A percentile compares a stretch with the other conserved stretches of the same genome.
Conservation (phyloP, 768 basidiomycete genomes). For the Rhizopogon sp. region DNA sequence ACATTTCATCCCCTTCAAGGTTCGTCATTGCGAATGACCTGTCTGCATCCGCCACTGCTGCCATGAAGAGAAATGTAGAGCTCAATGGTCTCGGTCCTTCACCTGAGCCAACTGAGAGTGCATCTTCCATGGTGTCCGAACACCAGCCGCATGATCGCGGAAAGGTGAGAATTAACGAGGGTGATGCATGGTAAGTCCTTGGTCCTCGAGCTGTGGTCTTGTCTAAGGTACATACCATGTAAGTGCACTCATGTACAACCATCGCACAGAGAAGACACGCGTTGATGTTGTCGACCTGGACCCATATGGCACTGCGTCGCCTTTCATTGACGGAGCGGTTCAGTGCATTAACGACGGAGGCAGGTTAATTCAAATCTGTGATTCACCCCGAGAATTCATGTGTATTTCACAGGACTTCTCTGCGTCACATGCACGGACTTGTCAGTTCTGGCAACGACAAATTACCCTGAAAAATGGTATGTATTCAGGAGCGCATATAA, state of each 20-base stretch:
- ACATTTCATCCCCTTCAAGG: slow-evolving; percentile 53
- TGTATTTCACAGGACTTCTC: slow-evolving; percentile 59
- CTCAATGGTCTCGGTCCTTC: slow-evolving; percentile 64
- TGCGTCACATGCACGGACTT: slow-evolving; percentile 97
- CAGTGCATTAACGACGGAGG: slow-evolving; percentile 88
- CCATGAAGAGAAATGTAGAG: slow-evolving; percentile 82
- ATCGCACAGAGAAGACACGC: slow-evolving; percentile 63
- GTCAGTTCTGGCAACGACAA: slow-evolving; percentile 86
- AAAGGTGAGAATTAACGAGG: slow-evolving; percentile 81
- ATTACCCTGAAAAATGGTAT: slow-evolving; percentile 97
- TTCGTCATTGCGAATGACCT: slow-evolving; percentile 94
- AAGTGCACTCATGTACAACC: slow-evolving; percentile 88
- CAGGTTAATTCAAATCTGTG: slow-evolving; percentile 24
- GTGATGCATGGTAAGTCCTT: slow-evolving; percentile 80
- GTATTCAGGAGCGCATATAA: not conserved
- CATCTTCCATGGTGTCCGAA: slow-evolving; percentile 4
- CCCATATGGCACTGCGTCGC: slow-evolving; percentile 95
- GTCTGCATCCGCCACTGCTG: slow-evolving; percentile 73
- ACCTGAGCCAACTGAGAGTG: slow-evolving; percentile 18
- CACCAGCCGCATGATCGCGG: slow-evolving; percentile 24
- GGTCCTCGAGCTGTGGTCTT: not conserved
- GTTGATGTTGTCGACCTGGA: slow-evolving; percentile 98
- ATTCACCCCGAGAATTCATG: not conserved
- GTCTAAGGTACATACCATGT: not conserved
- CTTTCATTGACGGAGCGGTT: slow-evolving; percentile 93